phyloP scores from a whole-genome alignment of 2,329 filamentous ascomycete genomes.

The Sporothrix sp. region DNA sequence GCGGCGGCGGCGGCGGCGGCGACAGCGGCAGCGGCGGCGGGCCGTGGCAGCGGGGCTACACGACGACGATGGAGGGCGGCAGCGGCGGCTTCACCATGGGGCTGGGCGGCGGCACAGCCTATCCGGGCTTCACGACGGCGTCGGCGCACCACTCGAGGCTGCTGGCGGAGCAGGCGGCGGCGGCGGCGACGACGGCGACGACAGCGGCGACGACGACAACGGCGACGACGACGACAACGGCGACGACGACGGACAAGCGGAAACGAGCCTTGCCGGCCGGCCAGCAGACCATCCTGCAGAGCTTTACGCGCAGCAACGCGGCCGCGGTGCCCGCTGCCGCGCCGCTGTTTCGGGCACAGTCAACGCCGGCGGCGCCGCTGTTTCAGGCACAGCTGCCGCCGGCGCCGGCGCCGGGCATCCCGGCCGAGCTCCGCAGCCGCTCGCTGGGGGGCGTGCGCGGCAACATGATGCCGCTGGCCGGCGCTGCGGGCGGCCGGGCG shows the following conservation, averaged over 20 bases:
- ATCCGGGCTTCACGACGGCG: slow-evolving; percentile 54
- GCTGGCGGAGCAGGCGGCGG: slow-evolving; percentile 25
- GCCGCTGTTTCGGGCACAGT: not conserved
- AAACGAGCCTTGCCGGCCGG: slow-evolving; percentile 2
- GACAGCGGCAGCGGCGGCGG: slow-evolving; percentile 21
- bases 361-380: not conserved
- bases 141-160: slow-evolving; percentile 41
- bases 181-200: slow-evolving; percentile 16
- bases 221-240: not conserved
- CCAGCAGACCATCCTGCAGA: slow-evolving; percentile 9
- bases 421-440: slow-evolving; percentile 29
- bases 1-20: slow-evolving; percentile 18
- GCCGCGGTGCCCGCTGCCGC: slow-evolving; percentile 7
- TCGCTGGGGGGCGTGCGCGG: slow-evolving; percentile 28
- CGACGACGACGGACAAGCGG: not conserved
- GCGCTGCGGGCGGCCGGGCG: not conserved
- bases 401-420: slow-evolving; percentile 20
- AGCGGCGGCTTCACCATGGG: slow-evolving; percentile 49
- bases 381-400: not conserved
- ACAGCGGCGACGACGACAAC: slow-evolving; percentile 24
- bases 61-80: slow-evolving; percentile 52
- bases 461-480: slow-evolving; percentile 22
- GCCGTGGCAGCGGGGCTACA: slow-evolving; percentile 35
- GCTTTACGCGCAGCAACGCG: slow-evolving; percentile 9
- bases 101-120: slow-evolving; percentile 22